Evolutionary conservation across 2,329 filamentous ascomycete species (phyloP).

Genomic region (Exserohilum rostratum): DNA sequence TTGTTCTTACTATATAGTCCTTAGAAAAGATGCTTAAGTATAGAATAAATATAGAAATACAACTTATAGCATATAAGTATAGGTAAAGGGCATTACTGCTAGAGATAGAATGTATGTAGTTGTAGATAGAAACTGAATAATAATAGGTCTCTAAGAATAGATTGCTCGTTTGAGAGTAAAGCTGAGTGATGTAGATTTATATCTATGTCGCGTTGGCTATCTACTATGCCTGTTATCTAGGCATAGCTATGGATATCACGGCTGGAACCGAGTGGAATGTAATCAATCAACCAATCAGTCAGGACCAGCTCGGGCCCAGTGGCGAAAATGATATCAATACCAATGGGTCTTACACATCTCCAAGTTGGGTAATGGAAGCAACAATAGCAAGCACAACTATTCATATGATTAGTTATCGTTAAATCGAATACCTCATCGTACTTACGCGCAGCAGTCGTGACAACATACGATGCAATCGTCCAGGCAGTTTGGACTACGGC

Average conservation of each 20-base stretch:
- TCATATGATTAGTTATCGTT: too few species aligned
- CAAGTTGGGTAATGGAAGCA: too few species aligned
- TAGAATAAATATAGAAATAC: conserved; percentile 11
- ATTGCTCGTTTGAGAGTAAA: conserved; percentile 9
- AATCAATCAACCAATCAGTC: conserved; percentile 9
- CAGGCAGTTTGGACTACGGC: too few species aligned
- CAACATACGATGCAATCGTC: too few species aligned
- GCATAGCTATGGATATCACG: conserved; percentile 15
- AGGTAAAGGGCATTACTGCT: conserved; percentile 5
- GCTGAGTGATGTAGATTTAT: conserved; percentile 12
- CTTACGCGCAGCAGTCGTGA: too few species aligned
- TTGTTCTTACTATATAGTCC: too few species aligned
- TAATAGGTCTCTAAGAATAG: conserved; percentile 15
- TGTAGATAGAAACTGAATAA: conserved; percentile 5
- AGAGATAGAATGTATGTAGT: conserved; percentile 4
- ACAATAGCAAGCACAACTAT: too few species aligned
- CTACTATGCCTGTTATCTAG: conserved; percentile 4
- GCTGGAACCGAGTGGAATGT: conserved; percentile 14
- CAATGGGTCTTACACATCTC: too few species aligned
- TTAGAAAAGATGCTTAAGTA: too few species aligned
- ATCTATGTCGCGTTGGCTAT: conserved; percentile 18
- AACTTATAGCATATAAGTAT: not conserved
- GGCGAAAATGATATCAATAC: too few species aligned
- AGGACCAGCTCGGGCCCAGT: not conserved
- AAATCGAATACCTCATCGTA: too few species aligned